Evolutionary conservation across 768 basidiomycete species (phyloP).

Genomic region (Coprinopsis cinerea): DNA sequence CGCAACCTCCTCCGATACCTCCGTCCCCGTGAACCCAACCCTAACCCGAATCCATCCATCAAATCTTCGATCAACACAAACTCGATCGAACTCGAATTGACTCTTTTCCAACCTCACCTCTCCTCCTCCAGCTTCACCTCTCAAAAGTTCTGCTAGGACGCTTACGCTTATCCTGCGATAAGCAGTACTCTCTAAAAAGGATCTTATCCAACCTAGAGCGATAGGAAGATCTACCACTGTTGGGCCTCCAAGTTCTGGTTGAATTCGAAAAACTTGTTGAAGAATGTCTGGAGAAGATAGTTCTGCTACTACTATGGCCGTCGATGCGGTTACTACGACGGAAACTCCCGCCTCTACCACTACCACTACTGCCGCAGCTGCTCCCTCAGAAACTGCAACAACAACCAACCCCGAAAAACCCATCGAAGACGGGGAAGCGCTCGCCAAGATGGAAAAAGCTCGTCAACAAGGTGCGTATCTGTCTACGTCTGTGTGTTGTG

Average conservation of each 20-base stretch:
- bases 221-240: too few species aligned
- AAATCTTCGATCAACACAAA: not conserved
- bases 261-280: too few species aligned
- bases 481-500: not conserved
- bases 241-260: too few species aligned
- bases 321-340: not conserved
- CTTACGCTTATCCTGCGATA: not conserved
- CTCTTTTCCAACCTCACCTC: not conserved
- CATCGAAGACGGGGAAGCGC: not conserved
- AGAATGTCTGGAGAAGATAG: too few species aligned
- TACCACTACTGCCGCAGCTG: not conserved
- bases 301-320: not conserved
- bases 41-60: not conserved
- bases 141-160: not conserved
- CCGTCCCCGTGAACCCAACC: not conserved
- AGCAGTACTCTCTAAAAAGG: too few species aligned
- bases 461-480: constrained; percentile 5
- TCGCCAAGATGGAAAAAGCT: not conserved
- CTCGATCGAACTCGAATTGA: not conserved
- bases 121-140: not conserved
- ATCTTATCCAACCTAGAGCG: too few species aligned
- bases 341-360: not conserved
- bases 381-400: not conserved
- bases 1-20: not conserved
- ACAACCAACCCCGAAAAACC: too few species aligned